These are phyloP conservation scores for Coemansia sp. DNA, from an alignment of 192 early-diverging fungal genomes.

Conservation along the genomic window DNA sequence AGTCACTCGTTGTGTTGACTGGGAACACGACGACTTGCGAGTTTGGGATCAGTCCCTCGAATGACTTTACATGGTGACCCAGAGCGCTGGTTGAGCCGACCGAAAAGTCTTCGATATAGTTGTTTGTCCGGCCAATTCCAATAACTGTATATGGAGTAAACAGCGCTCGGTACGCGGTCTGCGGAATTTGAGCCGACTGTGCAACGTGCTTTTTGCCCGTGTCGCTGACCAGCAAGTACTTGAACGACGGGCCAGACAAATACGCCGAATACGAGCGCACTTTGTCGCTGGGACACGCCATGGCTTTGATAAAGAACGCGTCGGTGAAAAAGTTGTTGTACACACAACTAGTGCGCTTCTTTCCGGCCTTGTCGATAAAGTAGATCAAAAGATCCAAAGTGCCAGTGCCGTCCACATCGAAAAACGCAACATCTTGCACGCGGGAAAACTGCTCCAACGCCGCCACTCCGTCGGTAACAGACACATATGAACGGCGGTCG, in stretches of 20 bases:
- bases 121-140: constrained; percentile 91
- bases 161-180: constrained; percentile 73
- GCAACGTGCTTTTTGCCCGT: constrained; percentile 73
- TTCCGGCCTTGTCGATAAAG: constrained; percentile 32
- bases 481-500: constrained; percentile 61
- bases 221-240: constrained; percentile 82
- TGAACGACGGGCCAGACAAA: constrained; percentile 80
- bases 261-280: constrained; percentile 77
- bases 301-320: constrained; percentile 89
- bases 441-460: constrained; percentile 54
- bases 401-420: constrained; percentile 92
- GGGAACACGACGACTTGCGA: constrained; percentile 87
- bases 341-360: constrained; percentile 58
- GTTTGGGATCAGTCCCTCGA: constrained; percentile 89
- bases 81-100: constrained; percentile 60
- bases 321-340: constrained; percentile 92
- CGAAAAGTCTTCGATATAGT: constrained; percentile 93
- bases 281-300: constrained; percentile 64
- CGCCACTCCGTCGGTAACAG: constrained; percentile 66
- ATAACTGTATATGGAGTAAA: constrained; percentile 80
- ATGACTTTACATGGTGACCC: constrained; percentile 37
- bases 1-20: constrained; percentile 44
- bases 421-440: constrained; percentile 69
- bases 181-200: constrained; percentile 78
- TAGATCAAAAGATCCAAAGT: constrained; percentile 74